A percentile compares a stretch with the other conserved stretches of the same genome.
Evolutionary conservation across 2,329 filamentous ascomycete genomes (phyloP).

Genomic region (Trichoderma breve): DNA sequence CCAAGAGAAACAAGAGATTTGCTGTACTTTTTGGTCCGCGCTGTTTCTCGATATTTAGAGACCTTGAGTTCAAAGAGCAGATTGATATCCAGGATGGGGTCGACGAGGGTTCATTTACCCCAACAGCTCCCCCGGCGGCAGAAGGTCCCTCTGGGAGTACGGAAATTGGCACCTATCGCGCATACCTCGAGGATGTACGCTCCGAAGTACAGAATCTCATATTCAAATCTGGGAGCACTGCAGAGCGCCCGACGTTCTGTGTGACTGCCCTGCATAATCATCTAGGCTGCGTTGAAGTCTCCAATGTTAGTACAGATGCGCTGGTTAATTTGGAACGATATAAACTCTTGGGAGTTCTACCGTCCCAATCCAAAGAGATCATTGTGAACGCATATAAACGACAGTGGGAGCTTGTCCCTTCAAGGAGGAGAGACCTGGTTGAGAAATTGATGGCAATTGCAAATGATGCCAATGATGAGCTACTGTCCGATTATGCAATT

Average conservation of each 20-base stretch:
- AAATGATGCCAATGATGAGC: conserved; percentile 36
- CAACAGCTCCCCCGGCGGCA: conserved; percentile 35
- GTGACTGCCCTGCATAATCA: conserved; percentile 33
- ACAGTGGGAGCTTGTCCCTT: conserved; percentile 40
- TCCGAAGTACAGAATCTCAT: conserved; percentile 48
- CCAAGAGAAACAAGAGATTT: conserved; percentile 57
- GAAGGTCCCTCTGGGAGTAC: conserved; percentile 36
- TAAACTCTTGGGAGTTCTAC: conserved; percentile 38
- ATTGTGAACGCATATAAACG: conserved; percentile 41
- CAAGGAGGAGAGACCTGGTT: conserved; percentile 32
- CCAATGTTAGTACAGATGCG: conserved; percentile 27
- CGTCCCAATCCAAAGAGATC: conserved; percentile 35
- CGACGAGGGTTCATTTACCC: conserved; percentile 39
- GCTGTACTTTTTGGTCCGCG: conserved; percentile 51
- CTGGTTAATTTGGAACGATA: conserved; percentile 36
- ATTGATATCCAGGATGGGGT: conserved; percentile 39
- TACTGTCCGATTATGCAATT: conserved; percentile 38
- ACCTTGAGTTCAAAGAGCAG: conserved; percentile 49
- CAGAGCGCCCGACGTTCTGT: conserved; percentile 33
- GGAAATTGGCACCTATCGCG: conserved; percentile 42
- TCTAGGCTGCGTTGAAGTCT: conserved; percentile 34
- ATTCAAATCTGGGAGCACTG: conserved; percentile 34
- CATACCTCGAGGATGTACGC: conserved; percentile 50
- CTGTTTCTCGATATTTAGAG: conserved; percentile 48
- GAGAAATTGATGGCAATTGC: conserved; percentile 36